Evolutionary conservation across 192 early-diverging fungal species (phyloP), one percentile per base, ranked within the genome.

Genomic region (Coemansia sp.): DNA sequence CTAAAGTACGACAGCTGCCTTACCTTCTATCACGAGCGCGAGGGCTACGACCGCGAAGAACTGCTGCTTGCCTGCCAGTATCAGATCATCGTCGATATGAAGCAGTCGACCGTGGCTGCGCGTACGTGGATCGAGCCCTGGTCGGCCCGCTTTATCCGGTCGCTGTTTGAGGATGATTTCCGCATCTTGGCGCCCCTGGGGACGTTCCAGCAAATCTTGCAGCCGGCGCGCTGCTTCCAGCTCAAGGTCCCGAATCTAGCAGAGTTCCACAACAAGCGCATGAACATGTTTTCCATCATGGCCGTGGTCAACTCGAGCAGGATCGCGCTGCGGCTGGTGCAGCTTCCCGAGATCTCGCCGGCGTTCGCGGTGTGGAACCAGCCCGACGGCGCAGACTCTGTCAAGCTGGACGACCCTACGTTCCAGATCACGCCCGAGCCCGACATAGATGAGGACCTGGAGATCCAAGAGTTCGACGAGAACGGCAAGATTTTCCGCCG

Each of bases 251-350:
- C 78, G 7, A 72, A 75, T 32, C 51, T 76, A 20, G 73, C 78
- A 56, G 74, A 81, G 66, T 75, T 75, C 74, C 73, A 75, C 61
- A 76, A 69, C 67, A 75, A 53, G 60, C 72, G 73, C 16, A 81
- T 81, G 73, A 81, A 81, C 52, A 69, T 81, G 78, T 81, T 75
- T 48, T 81, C 78, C 3, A 75, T 73, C 32, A 81, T 81, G 69
- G 61, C 78, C 0, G 74, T 81, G 20, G 70, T 81, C 45, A 62
- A 68, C 18, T 69, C 70, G 23, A 76, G 73, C 58, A 62, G 74
- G 10, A 50, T 81, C 32, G 74, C 64, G 27, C 64, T 81, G 54
- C 72, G 78, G 13, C 28, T 72, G 32, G 62, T 81, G 32, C 78
- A 73, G 58, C 55, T 76, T 35, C 78, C 78, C 18, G 67, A 72